A percentile compares a stretch with the other conserved stretches of the same genome.
phyloP scores from a whole-genome alignment of 805 yeast species.

The Teunomyces tritomae region DNA sequence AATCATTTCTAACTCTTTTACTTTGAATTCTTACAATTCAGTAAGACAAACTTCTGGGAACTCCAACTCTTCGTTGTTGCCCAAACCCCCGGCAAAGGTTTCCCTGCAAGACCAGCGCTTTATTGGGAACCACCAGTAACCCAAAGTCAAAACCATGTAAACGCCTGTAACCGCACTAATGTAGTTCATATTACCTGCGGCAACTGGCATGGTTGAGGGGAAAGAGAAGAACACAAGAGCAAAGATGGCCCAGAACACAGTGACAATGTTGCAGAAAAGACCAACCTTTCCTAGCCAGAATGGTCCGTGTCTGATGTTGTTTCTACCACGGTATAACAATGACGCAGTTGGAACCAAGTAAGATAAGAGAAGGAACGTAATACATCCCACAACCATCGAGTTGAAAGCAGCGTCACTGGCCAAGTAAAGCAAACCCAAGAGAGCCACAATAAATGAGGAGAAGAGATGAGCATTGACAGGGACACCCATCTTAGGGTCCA shows the following conservation, averaged over 20 bases:
- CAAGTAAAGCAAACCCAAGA: constrained; percentile 37
- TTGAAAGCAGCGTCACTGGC: constrained; percentile 40
- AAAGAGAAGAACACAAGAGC: constrained; percentile 39
- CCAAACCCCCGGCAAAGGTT: constrained; percentile 42
- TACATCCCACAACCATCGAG: constrained; percentile 38
- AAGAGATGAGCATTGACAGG: constrained; percentile 42
- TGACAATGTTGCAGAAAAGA: constrained; percentile 29
- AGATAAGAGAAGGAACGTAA: constrained; percentile 36
- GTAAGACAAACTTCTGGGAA: constrained; percentile 43
- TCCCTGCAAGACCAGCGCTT: constrained; percentile 36
- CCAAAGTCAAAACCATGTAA: constrained; percentile 33
- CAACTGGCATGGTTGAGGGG: constrained; percentile 31
- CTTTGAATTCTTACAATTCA: constrained; percentile 13
- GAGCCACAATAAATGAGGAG: constrained; percentile 30
- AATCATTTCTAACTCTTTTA: not conserved
- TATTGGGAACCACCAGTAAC: constrained; percentile 44
- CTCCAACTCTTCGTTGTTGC: constrained; percentile 39
- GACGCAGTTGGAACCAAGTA: constrained; percentile 36
- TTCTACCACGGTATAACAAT: constrained; percentile 34
- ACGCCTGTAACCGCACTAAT: constrained; percentile 26
- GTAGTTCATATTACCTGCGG: constrained; percentile 28
- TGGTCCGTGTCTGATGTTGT: constrained; percentile 39
- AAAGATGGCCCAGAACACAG: constrained; percentile 34
- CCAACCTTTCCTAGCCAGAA: constrained; percentile 43
- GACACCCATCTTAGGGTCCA: constrained; percentile 37